Evolutionary conservation across 352 stramenopile genomes (phyloP).

Genomic region (Phytophthora fragariaefolia): DNA sequence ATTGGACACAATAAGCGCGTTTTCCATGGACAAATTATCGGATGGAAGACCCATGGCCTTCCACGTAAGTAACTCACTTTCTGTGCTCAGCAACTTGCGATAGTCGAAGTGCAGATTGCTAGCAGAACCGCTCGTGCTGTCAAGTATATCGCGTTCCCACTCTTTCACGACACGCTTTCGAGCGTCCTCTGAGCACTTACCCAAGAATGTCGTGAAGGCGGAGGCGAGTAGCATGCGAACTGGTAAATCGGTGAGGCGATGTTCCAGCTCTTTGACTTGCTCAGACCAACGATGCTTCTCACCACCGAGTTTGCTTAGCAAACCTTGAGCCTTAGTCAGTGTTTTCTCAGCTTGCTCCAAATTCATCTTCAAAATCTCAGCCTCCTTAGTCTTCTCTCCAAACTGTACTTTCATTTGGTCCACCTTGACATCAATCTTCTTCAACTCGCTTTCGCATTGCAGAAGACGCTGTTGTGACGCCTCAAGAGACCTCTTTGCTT

Average conservation of each 20-base stretch:
- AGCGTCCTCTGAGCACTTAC: slow-evolving; percentile 90
- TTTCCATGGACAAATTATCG: slow-evolving; percentile 95
- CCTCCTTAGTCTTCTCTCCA: slow-evolving; percentile 92
- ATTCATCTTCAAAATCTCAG: slow-evolving; percentile 89
- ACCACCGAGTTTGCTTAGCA: slow-evolving; percentile 92
- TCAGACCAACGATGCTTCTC: slow-evolving; percentile 93
- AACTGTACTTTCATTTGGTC: slow-evolving; percentile 94
- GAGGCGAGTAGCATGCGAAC: slow-evolving; percentile 92
- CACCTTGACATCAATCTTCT: slow-evolving; percentile 90
- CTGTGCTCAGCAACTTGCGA: slow-evolving; percentile 88
- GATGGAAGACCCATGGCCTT: slow-evolving; percentile 92
- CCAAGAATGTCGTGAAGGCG: slow-evolving; percentile 95
- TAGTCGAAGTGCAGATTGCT: slow-evolving; percentile 77
- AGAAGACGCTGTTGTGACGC: slow-evolving; percentile 88
- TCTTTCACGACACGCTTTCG: slow-evolving; percentile 73
- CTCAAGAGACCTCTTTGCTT: slow-evolving; percentile 89
- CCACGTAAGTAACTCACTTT: slow-evolving; percentile 94
- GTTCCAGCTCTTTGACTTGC: slow-evolving; percentile 88
- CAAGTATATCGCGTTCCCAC: slow-evolving; percentile 83
- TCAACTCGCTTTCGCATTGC: slow-evolving; percentile 92
- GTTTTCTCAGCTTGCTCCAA: slow-evolving; percentile 90
- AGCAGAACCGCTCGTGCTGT: slow-evolving; percentile 27
- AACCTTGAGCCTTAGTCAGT: slow-evolving; percentile 91
- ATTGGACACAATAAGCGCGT: slow-evolving; percentile 91
- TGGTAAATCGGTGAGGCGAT: slow-evolving; percentile 81